These are phyloP conservation scores for Penicillium salamii DNA, from an alignment of 495 filamentous ascomycete genomes.

Conservation along the genomic window DNA sequence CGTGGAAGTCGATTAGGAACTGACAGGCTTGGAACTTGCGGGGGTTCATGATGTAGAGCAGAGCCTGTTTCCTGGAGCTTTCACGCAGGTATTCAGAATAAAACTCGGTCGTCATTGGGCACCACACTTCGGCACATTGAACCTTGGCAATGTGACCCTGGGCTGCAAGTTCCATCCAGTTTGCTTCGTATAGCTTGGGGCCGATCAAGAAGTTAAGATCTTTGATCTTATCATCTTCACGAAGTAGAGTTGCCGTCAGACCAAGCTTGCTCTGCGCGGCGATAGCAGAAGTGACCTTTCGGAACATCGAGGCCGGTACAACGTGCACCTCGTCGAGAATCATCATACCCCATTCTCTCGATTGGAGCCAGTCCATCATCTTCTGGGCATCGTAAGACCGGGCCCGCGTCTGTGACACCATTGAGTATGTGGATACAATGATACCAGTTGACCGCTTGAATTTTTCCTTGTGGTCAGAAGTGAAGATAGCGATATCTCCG, in stretches of 20 bases:
- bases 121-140: slow-evolving; percentile 98
- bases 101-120: slow-evolving; percentile 98
- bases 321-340: slow-evolving; percentile 98
- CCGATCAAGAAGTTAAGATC: slow-evolving; percentile 98
- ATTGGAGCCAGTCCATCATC: slow-evolving; percentile 93
- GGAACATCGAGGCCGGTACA: slow-evolving; percentile 92
- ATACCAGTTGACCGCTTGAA: slow-evolving; percentile 90
- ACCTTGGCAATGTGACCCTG: slow-evolving; percentile 97
- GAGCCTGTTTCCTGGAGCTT: slow-evolving; percentile 62
- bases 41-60: slow-evolving; percentile 97
- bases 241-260: slow-evolving; percentile 86
- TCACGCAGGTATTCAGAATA: slow-evolving; percentile 88
- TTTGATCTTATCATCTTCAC: slow-evolving; percentile 97
- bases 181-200: slow-evolving; percentile 95
- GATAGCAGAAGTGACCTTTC: slow-evolving; percentile 86
- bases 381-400: slow-evolving; percentile 90
- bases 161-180: slow-evolving; percentile 98
- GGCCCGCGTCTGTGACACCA: slow-evolving; percentile 87
- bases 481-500: slow-evolving; percentile 90
- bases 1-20: slow-evolving; percentile 96
- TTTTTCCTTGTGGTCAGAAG: slow-evolving; percentile 86
- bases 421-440: slow-evolving; percentile 96
- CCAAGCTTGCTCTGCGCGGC: slow-evolving; percentile 96
- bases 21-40: slow-evolving; percentile 95
- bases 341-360: slow-evolving; percentile 97